These are phyloP conservation scores for Ophiostoma pallidulum DNA, from an alignment of 2,329 filamentous ascomycete species.

Conservation along the genomic window DNA sequence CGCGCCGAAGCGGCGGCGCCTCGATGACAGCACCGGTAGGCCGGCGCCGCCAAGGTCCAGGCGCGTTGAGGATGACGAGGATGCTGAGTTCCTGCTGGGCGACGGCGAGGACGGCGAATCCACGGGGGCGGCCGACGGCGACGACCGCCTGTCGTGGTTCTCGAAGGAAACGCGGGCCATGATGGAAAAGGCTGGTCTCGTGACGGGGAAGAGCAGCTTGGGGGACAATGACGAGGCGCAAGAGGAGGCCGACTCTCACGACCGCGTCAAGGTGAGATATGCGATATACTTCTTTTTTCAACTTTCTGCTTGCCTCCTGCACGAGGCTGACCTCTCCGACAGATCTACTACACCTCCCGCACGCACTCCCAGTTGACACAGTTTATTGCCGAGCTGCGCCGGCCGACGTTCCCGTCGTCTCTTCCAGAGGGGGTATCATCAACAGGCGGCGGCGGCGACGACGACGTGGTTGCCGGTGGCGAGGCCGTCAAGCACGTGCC, in stretches of 20 bases:
- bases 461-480: constrained; percentile 16
- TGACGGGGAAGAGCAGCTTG: constrained; percentile 29
- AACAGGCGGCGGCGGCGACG: not conserved
- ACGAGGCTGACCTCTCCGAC: not conserved
- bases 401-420: constrained; percentile 68
- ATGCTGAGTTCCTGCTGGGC: constrained; percentile 70
- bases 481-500: constrained; percentile 72
- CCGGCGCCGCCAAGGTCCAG: not conserved
- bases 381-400: constrained; percentile 72
- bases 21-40: constrained; percentile 24
- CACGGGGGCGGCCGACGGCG: constrained; percentile 17
- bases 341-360: constrained; percentile 81
- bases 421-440: constrained; percentile 32
- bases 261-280: constrained; percentile 60
- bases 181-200: constrained; percentile 55
- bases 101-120: constrained; percentile 23
- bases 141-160: constrained; percentile 42
- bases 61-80: constrained; percentile 32
- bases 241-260: constrained; percentile 53
- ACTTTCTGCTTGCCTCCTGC: not conserved
- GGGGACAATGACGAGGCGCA: constrained; percentile 35
- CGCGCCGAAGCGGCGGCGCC: constrained; percentile 34
- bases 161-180: constrained; percentile 68
- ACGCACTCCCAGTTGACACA: constrained; percentile 89
- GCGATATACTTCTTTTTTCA: too few relatives aligned